phyloP scores from a whole-genome alignment of 805 yeast species.

The Yueomyces sinensis region DNA sequence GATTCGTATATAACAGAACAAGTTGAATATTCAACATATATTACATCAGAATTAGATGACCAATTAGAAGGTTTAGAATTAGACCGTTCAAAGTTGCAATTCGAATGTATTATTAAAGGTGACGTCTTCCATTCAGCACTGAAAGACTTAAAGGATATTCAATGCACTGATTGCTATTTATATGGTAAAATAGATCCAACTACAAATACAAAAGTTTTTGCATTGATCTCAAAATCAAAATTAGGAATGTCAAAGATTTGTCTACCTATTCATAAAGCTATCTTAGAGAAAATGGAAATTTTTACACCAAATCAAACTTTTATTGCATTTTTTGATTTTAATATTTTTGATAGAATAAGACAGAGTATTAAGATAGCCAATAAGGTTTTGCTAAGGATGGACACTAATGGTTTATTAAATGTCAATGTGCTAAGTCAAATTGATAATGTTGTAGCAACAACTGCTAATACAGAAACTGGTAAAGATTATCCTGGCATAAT shows the following conservation, averaged over 20 bases:
- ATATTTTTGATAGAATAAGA: constrained; percentile 32
- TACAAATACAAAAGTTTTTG: constrained; percentile 22
- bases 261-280: constrained; percentile 48
- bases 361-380: constrained; percentile 38
- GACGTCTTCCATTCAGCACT: constrained; percentile 39
- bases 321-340: constrained; percentile 38
- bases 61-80: constrained; percentile 26
- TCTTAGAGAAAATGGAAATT: constrained; percentile 44
- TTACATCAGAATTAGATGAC: constrained; percentile 22
- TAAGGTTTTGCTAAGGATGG: constrained; percentile 42
- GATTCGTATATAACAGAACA: constrained; percentile 39
- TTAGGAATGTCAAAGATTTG: constrained; percentile 56
- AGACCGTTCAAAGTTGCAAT: constrained; percentile 29
- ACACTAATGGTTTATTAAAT: constrained; percentile 34
- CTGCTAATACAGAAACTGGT: constrained; percentile 10
- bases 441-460: constrained; percentile 16
- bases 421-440: constrained; percentile 32
- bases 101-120: constrained; percentile 43
- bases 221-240: constrained; percentile 56
- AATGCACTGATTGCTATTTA: constrained; percentile 36
- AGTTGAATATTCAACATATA: constrained; percentile 41
- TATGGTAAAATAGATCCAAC: constrained; percentile 26
- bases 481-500: constrained; percentile 30
- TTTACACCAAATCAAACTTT: constrained; percentile 21
- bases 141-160: constrained; percentile 42